Base-by-base conservation (phyloP, 2,329 filamentous ascomycete genomes). In the Clarireedia hainanense region DNA sequence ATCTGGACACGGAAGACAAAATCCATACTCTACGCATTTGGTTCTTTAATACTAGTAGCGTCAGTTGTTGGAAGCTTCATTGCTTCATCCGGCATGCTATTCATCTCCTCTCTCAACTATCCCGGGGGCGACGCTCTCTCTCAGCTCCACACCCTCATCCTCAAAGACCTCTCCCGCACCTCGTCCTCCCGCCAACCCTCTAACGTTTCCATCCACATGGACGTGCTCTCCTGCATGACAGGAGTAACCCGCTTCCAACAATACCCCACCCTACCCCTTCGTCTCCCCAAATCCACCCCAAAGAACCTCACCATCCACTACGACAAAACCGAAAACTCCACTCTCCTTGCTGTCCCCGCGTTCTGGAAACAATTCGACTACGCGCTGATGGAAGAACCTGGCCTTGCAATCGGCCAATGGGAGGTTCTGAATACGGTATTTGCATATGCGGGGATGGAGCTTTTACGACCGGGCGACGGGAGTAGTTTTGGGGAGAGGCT, bases 91-190 rank as follows among this genome's bases (percentile, higher is more conserved):
- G 78, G 73, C 34, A 82, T 95, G 72, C 82, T 96, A 2, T 78
- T 86, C 27, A 74, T 95, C 58, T 96, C 91, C 0, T 86, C 88
- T 14, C 82, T 95, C 56, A 99, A 96, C 73, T 99, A 99, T 68
- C 94, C 94, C 1, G 94, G 94, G 48, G 94, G 89, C 23, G 81
- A 88, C 57, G 94, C 91, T 2, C 76, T 97, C 23, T 62, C 71
- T 7, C 74, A 77, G 46, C 73, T 86, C 40, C 75, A 78, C 57
- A 55, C 57, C 4, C 63, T 74, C 12, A 70, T 55, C 10, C 34
- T 55, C 7, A 55, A 55, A 42, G 52, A 55, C 24, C 52, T 76
- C 17, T 51, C 40, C 12, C 54, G 48, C 17, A 52, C 52, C 30
- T 37, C 53, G 12, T 56, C 61, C n/a, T 61, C 66, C 39, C 58